Percentiles rank a stretch among this genome's conserved stretches.
These are phyloP conservation scores for Arthrobotrys entomopaga DNA, from an alignment of 2,329 filamentous ascomycete species.

Conservation along the genomic window DNA sequence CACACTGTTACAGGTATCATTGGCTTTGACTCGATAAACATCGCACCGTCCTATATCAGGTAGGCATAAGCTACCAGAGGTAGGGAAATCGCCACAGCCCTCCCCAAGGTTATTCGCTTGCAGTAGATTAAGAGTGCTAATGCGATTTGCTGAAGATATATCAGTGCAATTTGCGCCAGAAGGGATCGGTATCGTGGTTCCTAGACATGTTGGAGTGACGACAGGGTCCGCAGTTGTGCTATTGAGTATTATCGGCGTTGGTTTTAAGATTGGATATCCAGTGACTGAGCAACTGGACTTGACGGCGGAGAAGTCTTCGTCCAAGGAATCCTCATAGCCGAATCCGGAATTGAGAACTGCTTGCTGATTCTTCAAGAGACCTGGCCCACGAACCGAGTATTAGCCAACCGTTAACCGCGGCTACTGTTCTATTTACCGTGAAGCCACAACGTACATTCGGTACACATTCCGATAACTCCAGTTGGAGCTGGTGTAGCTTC, in stretches of 20 bases:
- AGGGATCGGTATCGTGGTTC: constrained; percentile 38
- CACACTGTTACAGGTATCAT: constrained; percentile 57
- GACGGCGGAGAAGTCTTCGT: constrained; percentile 35
- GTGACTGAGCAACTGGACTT: constrained; percentile 43
- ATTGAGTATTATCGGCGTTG: constrained; percentile 40
- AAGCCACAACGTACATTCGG: constrained; percentile 32
- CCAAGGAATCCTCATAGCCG: constrained; percentile 36
- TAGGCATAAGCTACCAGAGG: constrained; percentile 56
- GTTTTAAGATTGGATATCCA: constrained; percentile 33
- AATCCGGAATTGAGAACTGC: constrained; percentile 33
- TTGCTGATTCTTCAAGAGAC: constrained; percentile 41
- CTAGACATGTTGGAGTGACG: constrained; percentile 40
- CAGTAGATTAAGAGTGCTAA: constrained; percentile 55
- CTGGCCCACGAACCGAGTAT: constrained; percentile 14
- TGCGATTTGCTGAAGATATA: constrained; percentile 41
- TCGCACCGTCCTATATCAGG: constrained; percentile 55
- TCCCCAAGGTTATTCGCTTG: constrained; percentile 57
- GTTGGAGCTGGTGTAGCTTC: constrained; percentile 36
- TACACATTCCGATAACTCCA: constrained; percentile 27
- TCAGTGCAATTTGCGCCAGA: constrained; percentile 42
- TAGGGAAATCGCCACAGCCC: constrained; percentile 56
- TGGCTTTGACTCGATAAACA: constrained; percentile 54
- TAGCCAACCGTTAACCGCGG: constrained; percentile 3
- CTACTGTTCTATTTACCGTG: constrained; percentile 10
- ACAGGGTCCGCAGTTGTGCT: constrained; percentile 29